These are phyloP conservation scores for Astrothelium subdiscretum DNA, from an alignment of 495 filamentous ascomycete species.

Conservation along the genomic window DNA sequence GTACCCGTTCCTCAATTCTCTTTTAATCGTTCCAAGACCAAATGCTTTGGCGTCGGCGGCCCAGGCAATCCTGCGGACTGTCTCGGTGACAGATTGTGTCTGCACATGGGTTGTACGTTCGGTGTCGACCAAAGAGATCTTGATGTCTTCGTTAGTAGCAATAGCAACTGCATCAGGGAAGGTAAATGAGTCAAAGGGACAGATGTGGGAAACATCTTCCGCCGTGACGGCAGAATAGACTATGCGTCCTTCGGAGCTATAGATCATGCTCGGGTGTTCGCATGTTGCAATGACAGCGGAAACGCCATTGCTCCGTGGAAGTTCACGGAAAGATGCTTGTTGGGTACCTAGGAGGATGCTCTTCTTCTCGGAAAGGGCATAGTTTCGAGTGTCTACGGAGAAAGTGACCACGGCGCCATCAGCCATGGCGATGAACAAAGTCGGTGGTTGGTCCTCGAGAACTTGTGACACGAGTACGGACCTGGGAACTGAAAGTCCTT, in stretches of 20 bases:
- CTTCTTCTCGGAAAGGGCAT: constrained; percentile 57
- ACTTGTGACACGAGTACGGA: constrained; percentile 70
- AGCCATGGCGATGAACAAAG: constrained; percentile 84
- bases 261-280: constrained; percentile 87
- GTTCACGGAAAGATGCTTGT: constrained; percentile 63
- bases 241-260: constrained; percentile 73
- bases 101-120: constrained; percentile 79
- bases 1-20: constrained; percentile 42
- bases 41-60: constrained; percentile 69
- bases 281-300: constrained; percentile 87
- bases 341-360: constrained; percentile 78
- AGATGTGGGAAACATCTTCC: constrained; percentile 68
- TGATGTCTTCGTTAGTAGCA: constrained; percentile 63
- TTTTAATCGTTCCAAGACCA: constrained; percentile 71
- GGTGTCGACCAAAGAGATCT: constrained; percentile 71
- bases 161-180: constrained; percentile 74
- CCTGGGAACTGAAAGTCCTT: constrained; percentile 61
- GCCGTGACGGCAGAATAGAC: constrained; percentile 95
- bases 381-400: constrained; percentile 46
- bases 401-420: constrained; percentile 89
- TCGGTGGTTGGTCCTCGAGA: constrained; percentile 50
- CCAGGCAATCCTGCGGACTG: constrained; percentile 78
- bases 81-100: constrained; percentile 64
- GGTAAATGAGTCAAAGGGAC: constrained; percentile 66
- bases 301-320: constrained; percentile 52